Evolutionary conservation across 106 monocot genomes (phyloP).

Genomic region (Alisma plantagoaquatica): DNA sequence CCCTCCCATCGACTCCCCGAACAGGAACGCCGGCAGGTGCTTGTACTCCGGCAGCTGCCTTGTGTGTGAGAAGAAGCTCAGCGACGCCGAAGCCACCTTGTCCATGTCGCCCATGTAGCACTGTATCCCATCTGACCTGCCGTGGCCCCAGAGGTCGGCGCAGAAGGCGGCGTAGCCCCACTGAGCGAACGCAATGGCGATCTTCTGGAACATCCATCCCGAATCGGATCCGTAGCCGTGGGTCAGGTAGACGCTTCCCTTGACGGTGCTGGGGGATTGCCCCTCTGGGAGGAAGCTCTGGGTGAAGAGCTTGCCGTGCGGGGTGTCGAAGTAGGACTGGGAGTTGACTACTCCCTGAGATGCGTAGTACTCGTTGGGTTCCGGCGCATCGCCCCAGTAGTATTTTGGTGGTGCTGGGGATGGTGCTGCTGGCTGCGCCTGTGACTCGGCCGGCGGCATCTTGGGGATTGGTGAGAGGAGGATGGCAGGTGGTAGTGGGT

Average conservation of each 20-base stretch:
- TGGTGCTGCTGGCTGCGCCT: no score
- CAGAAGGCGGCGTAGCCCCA: constrained; percentile 98
- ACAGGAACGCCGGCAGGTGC: constrained; percentile 70
- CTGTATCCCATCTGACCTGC: constrained; percentile 71
- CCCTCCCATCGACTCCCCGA: constrained; percentile 93
- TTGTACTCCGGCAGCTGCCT: constrained; percentile 16
- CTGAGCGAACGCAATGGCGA: constrained; percentile 61
- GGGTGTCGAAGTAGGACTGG: constrained; percentile 59
- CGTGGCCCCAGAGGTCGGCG: constrained; percentile 95
- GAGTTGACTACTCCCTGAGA: constrained; percentile 58
- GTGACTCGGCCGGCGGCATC: no score
- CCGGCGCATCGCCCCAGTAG: constrained; percentile 82
- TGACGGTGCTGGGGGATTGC: constrained; percentile 22
- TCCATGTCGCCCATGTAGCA: constrained; percentile 77
- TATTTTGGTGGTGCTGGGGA: constrained; percentile 16
- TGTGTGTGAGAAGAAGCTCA: constrained; percentile 74
- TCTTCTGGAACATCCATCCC: constrained; percentile 96
- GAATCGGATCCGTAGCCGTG: constrained; percentile 96
- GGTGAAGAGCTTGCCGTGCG: constrained; percentile 77
- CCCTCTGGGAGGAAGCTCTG: constrained; percentile 68
- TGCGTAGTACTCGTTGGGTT: constrained; percentile 62
- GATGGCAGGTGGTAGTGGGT: no score
- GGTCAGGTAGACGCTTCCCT: constrained; percentile 85
- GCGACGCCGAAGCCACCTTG: constrained; percentile 55
- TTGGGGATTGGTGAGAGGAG: no score